phyloP scores from a whole-genome alignment of 2,329 filamentous ascomycete species.

The Xylaria sp. region DNA sequence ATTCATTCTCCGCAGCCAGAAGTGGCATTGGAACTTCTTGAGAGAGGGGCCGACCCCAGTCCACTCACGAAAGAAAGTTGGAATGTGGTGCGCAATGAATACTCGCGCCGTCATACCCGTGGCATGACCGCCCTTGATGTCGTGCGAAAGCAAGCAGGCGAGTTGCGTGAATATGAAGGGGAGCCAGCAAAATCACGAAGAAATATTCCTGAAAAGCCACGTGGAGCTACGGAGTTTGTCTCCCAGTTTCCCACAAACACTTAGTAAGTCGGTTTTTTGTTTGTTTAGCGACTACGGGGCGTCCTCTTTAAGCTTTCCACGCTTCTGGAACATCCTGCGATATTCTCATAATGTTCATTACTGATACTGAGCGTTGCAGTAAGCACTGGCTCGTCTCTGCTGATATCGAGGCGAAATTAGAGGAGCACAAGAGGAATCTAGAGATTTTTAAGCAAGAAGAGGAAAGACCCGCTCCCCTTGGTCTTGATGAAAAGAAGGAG shows the following conservation, averaged over 20 bases:
- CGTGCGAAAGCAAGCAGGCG: constrained; percentile 62
- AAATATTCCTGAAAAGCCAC: constrained; percentile 44
- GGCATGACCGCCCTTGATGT: constrained; percentile 68
- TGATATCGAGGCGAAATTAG: constrained; percentile 51
- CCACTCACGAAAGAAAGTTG: constrained; percentile 58
- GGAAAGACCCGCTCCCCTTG: constrained; percentile 46
- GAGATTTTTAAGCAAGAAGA: constrained; percentile 51
- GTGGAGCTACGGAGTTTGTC: constrained; percentile 63
- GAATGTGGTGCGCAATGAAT: constrained; percentile 49
- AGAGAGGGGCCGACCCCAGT: constrained; percentile 73
- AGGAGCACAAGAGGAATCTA: constrained; percentile 49
- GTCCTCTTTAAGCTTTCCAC: background rate
- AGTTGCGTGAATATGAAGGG: constrained; percentile 58
- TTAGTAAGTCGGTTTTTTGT: constrained; percentile 55
- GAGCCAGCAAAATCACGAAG: constrained; percentile 47
- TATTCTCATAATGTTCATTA: background rate
- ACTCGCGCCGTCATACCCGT: constrained; percentile 48
- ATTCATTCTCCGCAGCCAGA: constrained; percentile 58
- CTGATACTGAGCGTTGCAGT: constrained; percentile 26
- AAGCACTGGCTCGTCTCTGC: constrained; percentile 62
- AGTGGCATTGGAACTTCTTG: constrained; percentile 67
- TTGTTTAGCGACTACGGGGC: background rate
- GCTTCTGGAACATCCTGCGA: background rate
- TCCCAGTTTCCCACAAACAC: constrained; percentile 59
- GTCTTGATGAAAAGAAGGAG: constrained; percentile 62